These are phyloP conservation scores for Cryphonectria radicalis DNA, from an alignment of 2,329 filamentous ascomycete species.

Conservation along the genomic window DNA sequence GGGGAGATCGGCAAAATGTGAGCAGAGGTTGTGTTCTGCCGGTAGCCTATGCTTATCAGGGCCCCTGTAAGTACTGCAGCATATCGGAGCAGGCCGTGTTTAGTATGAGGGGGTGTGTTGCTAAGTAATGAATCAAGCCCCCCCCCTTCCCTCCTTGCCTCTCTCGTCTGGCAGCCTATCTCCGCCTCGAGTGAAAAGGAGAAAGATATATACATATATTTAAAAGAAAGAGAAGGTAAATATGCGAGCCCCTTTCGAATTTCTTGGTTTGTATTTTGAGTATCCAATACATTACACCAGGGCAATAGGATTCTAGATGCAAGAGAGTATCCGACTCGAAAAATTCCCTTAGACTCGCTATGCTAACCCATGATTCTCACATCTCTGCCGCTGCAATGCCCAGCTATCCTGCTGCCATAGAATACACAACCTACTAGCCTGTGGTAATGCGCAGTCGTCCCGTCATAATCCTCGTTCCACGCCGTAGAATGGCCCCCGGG, in stretches of 20 bases:
- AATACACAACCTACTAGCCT: not conserved
- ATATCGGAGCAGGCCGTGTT: slow-evolving; percentile 1
- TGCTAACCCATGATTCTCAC: not conserved
- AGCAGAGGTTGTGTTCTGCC: not conserved
- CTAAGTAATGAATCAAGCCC: not conserved
- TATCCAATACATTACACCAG: not conserved
- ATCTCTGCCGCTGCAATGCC: not conserved
- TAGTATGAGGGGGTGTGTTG: not conserved
- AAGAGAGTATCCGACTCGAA: not conserved
- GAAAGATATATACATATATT: no score
- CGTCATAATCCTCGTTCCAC: not conserved
- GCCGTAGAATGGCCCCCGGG: not conserved
- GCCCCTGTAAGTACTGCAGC: not conserved
- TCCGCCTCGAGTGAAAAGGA: not conserved
- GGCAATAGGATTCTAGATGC: no score
- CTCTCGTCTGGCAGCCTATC: not conserved
- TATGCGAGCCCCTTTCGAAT: no score
- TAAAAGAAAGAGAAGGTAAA: no score
- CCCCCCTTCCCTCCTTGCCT: not conserved
- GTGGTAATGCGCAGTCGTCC: not conserved
- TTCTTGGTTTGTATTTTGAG: no score
- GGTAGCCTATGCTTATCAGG: slow-evolving; percentile 4
- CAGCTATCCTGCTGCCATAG: not conserved
- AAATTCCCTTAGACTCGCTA: not conserved
- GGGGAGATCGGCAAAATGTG: slow-evolving; percentile 2